Evolutionary conservation across 2,329 filamentous ascomycete species (phyloP).

Genomic region (Fusarium sp.): DNA sequence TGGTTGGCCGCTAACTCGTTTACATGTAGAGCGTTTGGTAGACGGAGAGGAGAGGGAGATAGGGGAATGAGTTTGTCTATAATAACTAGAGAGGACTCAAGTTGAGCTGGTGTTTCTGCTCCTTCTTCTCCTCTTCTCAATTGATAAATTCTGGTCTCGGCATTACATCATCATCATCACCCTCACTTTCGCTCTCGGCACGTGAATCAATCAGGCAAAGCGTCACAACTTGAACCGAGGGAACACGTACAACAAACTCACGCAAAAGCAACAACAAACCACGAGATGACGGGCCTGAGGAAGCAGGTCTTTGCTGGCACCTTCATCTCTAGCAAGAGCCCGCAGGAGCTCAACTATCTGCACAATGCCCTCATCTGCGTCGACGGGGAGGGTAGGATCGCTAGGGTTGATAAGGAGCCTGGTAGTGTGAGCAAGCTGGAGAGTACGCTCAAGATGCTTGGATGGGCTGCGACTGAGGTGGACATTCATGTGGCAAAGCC

Average conservation of each 20-base stretch:
- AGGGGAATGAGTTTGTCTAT: not conserved
- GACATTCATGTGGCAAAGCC: slow-evolving; percentile 50
- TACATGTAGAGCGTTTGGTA: not conserved
- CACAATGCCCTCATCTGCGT: slow-evolving; percentile 63
- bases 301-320: slow-evolving; percentile 64
- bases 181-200: not conserved
- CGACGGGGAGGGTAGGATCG: slow-evolving; percentile 61
- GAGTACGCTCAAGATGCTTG: slow-evolving; percentile 51
- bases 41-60: not conserved
- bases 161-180: slow-evolving; percentile 5
- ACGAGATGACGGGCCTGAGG: slow-evolving; percentile 33
- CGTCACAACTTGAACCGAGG: not conserved
- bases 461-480: slow-evolving; percentile 56
- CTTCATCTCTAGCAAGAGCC: slow-evolving; percentile 64
- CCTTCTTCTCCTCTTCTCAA: not conserved
- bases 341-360: slow-evolving; percentile 61
- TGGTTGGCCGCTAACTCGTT: slow-evolving; percentile 1
- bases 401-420: slow-evolving; percentile 55
- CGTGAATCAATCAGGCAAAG: not conserved
- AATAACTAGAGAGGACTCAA: not conserved
- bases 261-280: not conserved
- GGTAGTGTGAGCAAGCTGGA: slow-evolving; percentile 45
- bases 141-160: not conserved
- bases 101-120: not conserved
- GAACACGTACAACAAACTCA: not conserved